Evolutionary conservation across 345 rosid species (phyloP), one percentile per base, ranked within the genome.

Genomic region (Ceriops zippeliana): DNA sequence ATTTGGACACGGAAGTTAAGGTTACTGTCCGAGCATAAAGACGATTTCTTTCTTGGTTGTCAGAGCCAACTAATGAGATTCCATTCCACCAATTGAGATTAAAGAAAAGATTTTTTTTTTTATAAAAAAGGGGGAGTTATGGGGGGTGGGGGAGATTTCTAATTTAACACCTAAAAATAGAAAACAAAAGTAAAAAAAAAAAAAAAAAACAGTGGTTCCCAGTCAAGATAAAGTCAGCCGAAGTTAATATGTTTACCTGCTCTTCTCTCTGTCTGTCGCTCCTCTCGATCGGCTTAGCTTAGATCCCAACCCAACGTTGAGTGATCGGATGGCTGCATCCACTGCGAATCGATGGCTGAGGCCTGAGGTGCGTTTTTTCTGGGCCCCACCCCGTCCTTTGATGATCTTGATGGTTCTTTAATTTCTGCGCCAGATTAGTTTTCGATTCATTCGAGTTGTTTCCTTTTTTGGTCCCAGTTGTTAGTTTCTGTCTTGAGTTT

Each of bases 361-460:
- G 75, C 95, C 95, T 66, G 96, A 90, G 88, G 93, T 88, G 63
- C 37, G 70, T 28, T 2, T 4, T 10, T 26, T 28, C 30, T 28
- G 30, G 5, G 11, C 10, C n/a, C 56, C 35, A 53, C 66, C 73
- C 75, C 68, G 35, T 10, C 46, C 20, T 27, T 30, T 47, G 20
- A 34, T 62, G 51, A 34, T 21, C 9, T 49, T 27, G 42, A 16
- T 7, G 24, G 58, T 28, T 21, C 34, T 58, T 24, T 56, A 19
- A 16, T 37, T 52, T 46, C 8, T 47, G 6, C 30, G 10, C 20
- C 7, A 16, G 24, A 19, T 16, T 11, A 5, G 60, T 20, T 52
- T 20, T 52, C 30, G 46, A 9, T 66, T 52, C 38, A 7, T 52
- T 19, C 19, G 1, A 15, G 37, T 7, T 16, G 26, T 9, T 51